Evolutionary conservation across 768 basidiomycete genomes (phyloP), one percentile per base, ranked within the genome.

Genomic region (Gloeophyllum trabeum): DNA sequence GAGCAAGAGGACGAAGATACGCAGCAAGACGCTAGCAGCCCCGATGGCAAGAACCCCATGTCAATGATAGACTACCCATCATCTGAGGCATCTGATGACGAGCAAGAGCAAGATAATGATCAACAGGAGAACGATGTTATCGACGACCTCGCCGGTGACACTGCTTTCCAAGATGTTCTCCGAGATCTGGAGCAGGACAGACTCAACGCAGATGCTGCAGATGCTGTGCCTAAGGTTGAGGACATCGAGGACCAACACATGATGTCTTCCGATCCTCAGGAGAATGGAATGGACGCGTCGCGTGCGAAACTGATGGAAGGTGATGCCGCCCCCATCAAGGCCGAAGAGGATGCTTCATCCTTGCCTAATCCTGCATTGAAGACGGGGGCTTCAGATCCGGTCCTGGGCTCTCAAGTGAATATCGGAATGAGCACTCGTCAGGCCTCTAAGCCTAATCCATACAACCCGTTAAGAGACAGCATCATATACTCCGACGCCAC

Each of bases 81-180:
- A 6, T 14, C 41, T 18, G 12, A 51, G 39, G 51, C 48, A 20
- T 48, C 51, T 39, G 70, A 68, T 35, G 70, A 73, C 23, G 74
- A 76, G 5, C 63, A 64, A 46, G 74, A 76, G 5, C 63, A 64
- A 46, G 76, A 76, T 35, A 63, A 32, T 32, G 28, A 32, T 10
- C 28, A 32, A 32, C 28, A 10, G 10, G 28, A 66, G 37, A 66
- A 64, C 44, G 70, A 70, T 39, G 63, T 78, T 12, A 57, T 74
- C n/a, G 76, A 87, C 55, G 65, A 64, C 4, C 65, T 85, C 16
- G 77, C 80, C 45, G 68, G 81, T 6, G 56, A 66, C 5, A 52
- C 60, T 4, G 55, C 65, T 2, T 59, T 85, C n/a, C 69, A 77
- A 45, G 81, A 80, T 14, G 79, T 75, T 18, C 61, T 81, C 13